Base-by-base conservation (phyloP, 148 eudicot species). In the Mesembryanthemum crystallinum region DNA sequence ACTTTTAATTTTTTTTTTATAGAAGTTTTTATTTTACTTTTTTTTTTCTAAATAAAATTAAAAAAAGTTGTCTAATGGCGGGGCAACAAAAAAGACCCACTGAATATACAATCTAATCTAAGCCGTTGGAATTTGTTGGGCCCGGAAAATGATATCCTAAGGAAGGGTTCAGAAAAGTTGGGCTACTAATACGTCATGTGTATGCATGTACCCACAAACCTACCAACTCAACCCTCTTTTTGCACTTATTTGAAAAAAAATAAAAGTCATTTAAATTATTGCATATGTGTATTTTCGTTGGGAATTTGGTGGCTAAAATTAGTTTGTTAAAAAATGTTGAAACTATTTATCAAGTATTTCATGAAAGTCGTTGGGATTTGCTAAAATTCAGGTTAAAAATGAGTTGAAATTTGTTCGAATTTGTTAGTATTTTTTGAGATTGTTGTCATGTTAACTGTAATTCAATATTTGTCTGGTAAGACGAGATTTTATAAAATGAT, bases 61-160 rank as follows among this genome's bases (percentile, higher is more conserved):
- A 52, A 60, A 60, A 62, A 62, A 1, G 24, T 62, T 45, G 17
- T 32, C 59, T 12, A 24, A 45, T 69, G 59, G 49, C n/a, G 21
- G 17, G 20, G 54, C 33, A 27, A 12, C 24, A 23, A 20, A 0
- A 15, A 23, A 3, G 57, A 13, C 69, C 73, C 69, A 54, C 64
- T 71, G 20, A 58, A 30, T 67, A 73, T 65, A 37, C 70, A 57
- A 79, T 75, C 74, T 51, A 57, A 79, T 75, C 74, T 51, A 37
- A 60, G 64, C 77, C 77, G 54, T 75, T 24, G 76, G 76, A 52
- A 64, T 27, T 32, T 17, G 67, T 45, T 59, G 30, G 52, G 21
- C 69, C 63, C 33, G 3, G 23, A 65, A 39, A 71, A 9, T 24
- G 59, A 64, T 47, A 35, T 55, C 32, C 4, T 20, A 72, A 64